Conservation (phyloP, 73 alveolate species). For the Tetrahymena elliotti region DNA sequence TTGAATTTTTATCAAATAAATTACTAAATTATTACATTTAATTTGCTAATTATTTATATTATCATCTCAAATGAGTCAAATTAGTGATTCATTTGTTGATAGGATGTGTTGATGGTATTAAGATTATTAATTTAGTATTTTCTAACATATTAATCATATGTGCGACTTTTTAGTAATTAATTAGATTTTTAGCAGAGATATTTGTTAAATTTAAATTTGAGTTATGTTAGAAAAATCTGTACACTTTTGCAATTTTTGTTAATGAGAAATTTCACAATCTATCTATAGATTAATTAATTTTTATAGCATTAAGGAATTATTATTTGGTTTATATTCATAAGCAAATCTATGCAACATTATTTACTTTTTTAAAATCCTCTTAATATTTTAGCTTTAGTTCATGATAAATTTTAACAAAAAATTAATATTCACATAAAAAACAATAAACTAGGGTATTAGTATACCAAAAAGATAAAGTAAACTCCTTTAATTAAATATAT, state of each 20-base stretch:
- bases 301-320: neutral
- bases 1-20: too few relatives aligned
- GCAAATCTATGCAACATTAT: neutral
- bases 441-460: neutral
- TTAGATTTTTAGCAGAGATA: neutral
- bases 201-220: too few relatives aligned
- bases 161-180: too few relatives aligned
- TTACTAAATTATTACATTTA: too few relatives aligned
- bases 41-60: too few relatives aligned
- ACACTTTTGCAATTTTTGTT: too few relatives aligned
- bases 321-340: neutral
- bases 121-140: too few relatives aligned
- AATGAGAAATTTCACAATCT: neutral
- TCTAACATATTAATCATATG: neutral
- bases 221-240: neutral
- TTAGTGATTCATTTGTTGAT: too few relatives aligned
- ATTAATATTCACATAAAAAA: neutral
- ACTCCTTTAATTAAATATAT: neutral
- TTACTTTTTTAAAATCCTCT: neutral
- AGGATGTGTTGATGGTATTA: too few relatives aligned
- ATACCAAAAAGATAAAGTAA: neutral
- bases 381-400: neutral
- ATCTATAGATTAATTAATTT: too few relatives aligned
- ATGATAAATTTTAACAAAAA: neutral
- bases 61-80: too few relatives aligned